phyloP scores from a whole-genome alignment of 768 basidiomycete genomes.

The Lentinula detonsa region DNA sequence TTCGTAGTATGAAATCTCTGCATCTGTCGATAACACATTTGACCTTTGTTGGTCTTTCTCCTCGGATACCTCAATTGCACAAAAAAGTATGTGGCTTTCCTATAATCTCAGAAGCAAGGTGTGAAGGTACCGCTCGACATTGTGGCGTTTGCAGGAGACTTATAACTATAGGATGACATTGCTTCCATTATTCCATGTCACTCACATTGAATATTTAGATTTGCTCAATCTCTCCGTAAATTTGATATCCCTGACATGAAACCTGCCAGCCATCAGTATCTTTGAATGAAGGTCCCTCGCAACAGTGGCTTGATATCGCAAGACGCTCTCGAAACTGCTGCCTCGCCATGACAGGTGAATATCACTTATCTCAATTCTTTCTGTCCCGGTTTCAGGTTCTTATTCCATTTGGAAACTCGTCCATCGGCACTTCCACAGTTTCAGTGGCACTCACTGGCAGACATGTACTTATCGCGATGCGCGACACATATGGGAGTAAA shows the following conservation, averaged over 20 bases:
- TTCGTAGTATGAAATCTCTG: neutral
- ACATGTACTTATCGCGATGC: neutral
- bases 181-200: neutral
- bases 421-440: neutral
- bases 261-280: neutral
- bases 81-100: neutral
- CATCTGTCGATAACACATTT: neutral
- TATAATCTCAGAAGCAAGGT: neutral
- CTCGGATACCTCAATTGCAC: neutral
- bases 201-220: neutral
- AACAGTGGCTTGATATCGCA: conserved; percentile 2
- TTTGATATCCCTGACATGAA: neutral
- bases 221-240: neutral
- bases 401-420: neutral
- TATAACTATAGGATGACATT: neutral
- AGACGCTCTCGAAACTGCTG: neutral
- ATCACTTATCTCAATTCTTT: neutral
- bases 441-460: neutral
- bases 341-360: neutral
- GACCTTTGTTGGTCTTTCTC: neutral
- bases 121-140: neutral
- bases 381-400: neutral
- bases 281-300: neutral
- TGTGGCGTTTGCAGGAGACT: neutral
- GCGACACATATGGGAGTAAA: neutral